Conservation (phyloP, 331 rosid genomes). For the Cydonia oblonga region DNA sequence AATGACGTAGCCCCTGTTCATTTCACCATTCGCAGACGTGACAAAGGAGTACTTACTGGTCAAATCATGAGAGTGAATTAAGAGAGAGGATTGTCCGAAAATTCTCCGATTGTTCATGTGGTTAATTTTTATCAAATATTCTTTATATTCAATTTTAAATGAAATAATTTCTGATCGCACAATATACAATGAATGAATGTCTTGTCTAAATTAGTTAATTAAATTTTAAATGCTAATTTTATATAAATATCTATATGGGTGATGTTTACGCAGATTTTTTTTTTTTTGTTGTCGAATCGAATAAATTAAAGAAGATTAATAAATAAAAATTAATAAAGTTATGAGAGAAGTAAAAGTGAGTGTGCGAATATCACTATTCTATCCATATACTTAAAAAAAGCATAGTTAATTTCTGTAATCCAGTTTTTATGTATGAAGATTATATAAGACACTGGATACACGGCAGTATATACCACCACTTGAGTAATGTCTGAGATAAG, state of each 20-base stretch:
- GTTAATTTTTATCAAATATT: no score
- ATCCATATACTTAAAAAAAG: background rate
- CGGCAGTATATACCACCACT: background rate
- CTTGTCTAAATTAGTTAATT: background rate
- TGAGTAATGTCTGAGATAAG: background rate
- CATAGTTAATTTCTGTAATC: background rate
- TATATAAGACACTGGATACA: background rate
- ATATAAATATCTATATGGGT: background rate
- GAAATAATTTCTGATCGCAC: no score
- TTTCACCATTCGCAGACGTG: no score
- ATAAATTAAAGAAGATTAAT: no score
- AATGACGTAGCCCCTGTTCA: background rate
- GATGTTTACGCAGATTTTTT: rapidly evolving
- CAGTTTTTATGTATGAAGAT: background rate
- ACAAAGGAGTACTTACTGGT: background rate
- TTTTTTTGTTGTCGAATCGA: rapidly evolving
- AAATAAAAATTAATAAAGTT: no score
- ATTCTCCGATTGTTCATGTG: no score
- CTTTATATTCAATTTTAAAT: no score
- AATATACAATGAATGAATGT: no score
- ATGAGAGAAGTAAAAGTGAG: rapidly evolving
- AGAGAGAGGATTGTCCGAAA: no score
- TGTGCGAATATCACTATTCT: no score
- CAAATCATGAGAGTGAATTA: background rate
- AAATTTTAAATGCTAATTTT: background rate